Conservation (phyloP, 371 early-diverging fungal genomes). For the Mucor sp. region DNA sequence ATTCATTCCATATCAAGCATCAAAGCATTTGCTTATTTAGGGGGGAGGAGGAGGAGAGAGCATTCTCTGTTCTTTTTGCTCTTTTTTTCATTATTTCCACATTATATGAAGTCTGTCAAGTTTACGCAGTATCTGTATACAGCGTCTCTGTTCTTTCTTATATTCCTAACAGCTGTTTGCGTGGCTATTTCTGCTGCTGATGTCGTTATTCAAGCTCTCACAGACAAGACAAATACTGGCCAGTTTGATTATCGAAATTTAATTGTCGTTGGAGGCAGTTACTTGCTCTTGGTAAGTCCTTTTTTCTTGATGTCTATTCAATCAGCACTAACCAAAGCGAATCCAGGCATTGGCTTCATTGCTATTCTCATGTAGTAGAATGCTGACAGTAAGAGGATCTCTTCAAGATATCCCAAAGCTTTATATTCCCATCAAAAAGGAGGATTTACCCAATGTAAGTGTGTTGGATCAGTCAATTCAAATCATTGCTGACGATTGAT, state of each 20-base stretch:
- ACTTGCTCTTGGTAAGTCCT: slow-evolving; percentile 52
- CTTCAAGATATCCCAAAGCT: slow-evolving; percentile 71
- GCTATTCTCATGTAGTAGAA: slow-evolving; percentile 58
- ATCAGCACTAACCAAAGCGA: neutral
- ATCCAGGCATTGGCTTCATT: slow-evolving; percentile 41
- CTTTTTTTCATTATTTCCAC: neutral
- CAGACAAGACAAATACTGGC: slow-evolving; percentile 39
- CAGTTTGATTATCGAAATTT: slow-evolving; percentile 54
- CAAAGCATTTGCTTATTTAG: slow-evolving; percentile 1
- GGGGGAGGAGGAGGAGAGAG: no score
- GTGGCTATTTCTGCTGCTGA: slow-evolving; percentile 64
- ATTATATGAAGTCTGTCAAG: slow-evolving; percentile 21
- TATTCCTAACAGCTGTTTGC: slow-evolving; percentile 48
- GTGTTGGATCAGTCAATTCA: neutral
- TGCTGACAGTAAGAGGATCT: slow-evolving; percentile 57
- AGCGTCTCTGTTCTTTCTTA: slow-evolving; percentile 38
- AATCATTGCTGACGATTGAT: neutral
- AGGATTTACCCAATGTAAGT: slow-evolving; percentile 66
- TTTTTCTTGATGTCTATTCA: no score
- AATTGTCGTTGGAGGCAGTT: slow-evolving; percentile 59
- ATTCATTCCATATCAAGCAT: neutral
- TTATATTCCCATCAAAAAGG: slow-evolving; percentile 65
- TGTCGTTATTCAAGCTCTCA: slow-evolving; percentile 62
- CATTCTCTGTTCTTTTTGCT: neutral
- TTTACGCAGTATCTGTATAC: slow-evolving; percentile 35